Evolutionary conservation across 805 yeast species (phyloP), one percentile per base, ranked within the genome.

Genomic region (Babjeviella inositovora): DNA sequence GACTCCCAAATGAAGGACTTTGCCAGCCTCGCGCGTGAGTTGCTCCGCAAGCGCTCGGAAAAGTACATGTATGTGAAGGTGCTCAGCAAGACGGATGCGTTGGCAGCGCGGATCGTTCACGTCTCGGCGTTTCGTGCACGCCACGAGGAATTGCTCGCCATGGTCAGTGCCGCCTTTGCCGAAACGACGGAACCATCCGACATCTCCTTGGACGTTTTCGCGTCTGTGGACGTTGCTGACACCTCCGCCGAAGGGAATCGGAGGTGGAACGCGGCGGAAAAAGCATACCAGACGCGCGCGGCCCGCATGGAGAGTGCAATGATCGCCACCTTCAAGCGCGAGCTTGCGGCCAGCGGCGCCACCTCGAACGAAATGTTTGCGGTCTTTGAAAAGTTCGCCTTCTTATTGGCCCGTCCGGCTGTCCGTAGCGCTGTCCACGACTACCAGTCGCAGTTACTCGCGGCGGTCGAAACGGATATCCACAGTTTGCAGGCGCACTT

Each of bases 1-100:
- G 92, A 81, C 17, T 58, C 53, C 14, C 61, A 64, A 19, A 39
- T 70, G 7, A 70, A 73, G 36, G 79, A 70, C 26, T 67, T 73
- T 47, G 63, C 70, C 2, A 61, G 66, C 24, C 39, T 76, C 20
- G 65, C 81, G 1, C 60, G 96, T 26, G 95, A 85, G 29, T 44
- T 77, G 3, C 53, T 79, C 19, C 54, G 95, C 31, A 77, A 71
- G 34, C 49, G 90, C 20, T 67, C 70, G 6, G 87, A 77, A 25
- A 70, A 69, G 28, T 74, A 75, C 37, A 58, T 74, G 8, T 62
- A 72, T 12, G 64, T 81, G 11, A 65, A 70, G 27, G 53, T 82
- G 7, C 51, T 50, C n/a, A 57, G 69, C 6, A 47, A 58, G 3
- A 41, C 63, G 1, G 34, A 32, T 2, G 38, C 30, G 9, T 25